These are phyloP conservation scores for Chamaecyparis obtusa DNA, from an alignment of 75 land plant genomes.

Conservation along the genomic window DNA sequence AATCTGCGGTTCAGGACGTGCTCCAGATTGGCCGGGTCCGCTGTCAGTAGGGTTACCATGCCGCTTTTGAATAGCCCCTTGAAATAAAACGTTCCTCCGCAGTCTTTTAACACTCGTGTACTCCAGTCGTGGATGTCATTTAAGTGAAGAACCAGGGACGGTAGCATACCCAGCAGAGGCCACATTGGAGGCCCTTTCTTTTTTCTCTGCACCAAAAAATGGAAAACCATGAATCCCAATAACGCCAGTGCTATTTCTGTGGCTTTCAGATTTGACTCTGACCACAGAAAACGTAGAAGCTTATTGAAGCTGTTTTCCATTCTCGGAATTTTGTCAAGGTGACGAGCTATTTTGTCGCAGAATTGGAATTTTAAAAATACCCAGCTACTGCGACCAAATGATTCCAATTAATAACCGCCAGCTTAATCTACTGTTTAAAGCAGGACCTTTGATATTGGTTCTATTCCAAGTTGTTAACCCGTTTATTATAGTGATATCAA, in stretches of 20 bases:
- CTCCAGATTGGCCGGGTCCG: constrained; percentile 9
- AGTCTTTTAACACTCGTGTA: background rate
- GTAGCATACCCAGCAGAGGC: constrained; percentile 15
- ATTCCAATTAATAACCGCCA: no score
- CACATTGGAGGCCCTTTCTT: background rate
- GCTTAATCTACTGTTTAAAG: no score
- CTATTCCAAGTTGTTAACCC: no score
- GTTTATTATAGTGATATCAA: no score
- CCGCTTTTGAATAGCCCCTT: background rate
- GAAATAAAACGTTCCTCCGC: constrained; percentile 21
- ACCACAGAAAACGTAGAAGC: no score
- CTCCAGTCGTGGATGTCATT: constrained; percentile 15
- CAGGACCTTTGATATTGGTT: no score
- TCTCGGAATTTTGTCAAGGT: no score
- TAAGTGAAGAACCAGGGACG: background rate
- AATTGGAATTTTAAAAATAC: no score
- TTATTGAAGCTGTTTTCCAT: background rate
- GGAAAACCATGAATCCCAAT: background rate
- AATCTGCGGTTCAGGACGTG: constrained; percentile 13
- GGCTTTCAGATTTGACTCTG: background rate
- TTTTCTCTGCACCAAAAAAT: background rate
- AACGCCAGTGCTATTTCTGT: background rate
- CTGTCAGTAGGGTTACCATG: constrained; percentile 3
- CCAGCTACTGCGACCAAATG: no score
- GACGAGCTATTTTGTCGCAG: no score